phyloP scores from a whole-genome alignment of 345 rosid species.

The Brassica juncea region DNA sequence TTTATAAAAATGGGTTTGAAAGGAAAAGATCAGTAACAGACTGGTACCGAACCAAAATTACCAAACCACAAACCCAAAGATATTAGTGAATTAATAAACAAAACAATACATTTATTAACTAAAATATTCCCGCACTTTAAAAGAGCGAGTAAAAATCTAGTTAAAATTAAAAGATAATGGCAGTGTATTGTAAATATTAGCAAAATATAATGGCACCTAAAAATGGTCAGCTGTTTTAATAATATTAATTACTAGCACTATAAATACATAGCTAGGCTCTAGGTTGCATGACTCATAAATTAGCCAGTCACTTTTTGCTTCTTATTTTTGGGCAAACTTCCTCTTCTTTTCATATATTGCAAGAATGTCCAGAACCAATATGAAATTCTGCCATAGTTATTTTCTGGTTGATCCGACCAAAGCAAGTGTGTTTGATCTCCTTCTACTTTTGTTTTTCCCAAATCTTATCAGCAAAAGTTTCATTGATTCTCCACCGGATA shows the following conservation, averaged over 20 bases:
- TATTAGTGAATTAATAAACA: too few relatives aligned
- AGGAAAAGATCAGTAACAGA: too few relatives aligned
- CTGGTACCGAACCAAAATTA: too few relatives aligned
- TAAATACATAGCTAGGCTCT: background rate
- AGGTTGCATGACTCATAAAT: background rate
- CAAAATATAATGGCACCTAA: too few relatives aligned
- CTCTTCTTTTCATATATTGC: background rate
- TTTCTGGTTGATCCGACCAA: conserved; percentile 43
- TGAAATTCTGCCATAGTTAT: background rate
- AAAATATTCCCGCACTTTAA: too few relatives aligned
- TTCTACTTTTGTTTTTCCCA: conserved; percentile 41
- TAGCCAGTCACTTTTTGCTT: background rate
- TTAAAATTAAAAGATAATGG: too few relatives aligned
- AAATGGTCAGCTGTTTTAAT: too few relatives aligned
- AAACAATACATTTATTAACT: too few relatives aligned
- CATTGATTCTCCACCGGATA: conserved; percentile 37
- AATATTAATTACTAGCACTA: conserved; percentile 2
- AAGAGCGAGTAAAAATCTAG: too few relatives aligned
- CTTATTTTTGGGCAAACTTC: background rate
- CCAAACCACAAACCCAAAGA: too few relatives aligned
- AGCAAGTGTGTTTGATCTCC: conserved; percentile 45
- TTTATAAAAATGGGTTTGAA: too few relatives aligned
- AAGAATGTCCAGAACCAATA: background rate
- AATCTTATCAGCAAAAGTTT: conserved; percentile 17
- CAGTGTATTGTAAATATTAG: too few relatives aligned